Percentiles rank a stretch among this genome's conserved stretches.
phyloP scores from a whole-genome alignment of 202 grass and related monocot species.

The Digitaria exilis region DNA sequence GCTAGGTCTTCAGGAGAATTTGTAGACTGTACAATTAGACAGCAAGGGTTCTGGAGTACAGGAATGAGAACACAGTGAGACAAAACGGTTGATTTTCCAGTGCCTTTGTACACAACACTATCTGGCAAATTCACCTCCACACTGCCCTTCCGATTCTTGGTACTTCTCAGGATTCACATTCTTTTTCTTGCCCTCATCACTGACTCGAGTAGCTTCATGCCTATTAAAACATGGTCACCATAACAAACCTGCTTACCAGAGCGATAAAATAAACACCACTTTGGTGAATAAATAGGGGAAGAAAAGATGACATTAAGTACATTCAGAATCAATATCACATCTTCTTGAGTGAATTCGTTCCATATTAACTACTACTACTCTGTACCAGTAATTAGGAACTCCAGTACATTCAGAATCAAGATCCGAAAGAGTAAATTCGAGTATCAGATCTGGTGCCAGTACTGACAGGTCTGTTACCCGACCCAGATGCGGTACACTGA shows the following conservation, averaged over 20 bases:
- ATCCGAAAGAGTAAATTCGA: constrained; percentile 5
- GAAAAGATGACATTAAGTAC: neutral
- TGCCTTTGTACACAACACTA: constrained; percentile 46
- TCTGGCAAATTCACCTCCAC: constrained; percentile 33
- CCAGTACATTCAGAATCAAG: constrained; percentile 20
- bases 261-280: neutral
- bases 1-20: neutral
- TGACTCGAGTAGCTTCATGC: constrained; percentile 20
- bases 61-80: neutral
- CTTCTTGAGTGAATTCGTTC: neutral
- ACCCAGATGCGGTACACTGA: constrained; percentile 32
- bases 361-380: neutral
- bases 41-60: neutral
- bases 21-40: neutral
- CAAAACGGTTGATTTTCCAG: constrained; percentile 29
- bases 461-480: constrained; percentile 12
- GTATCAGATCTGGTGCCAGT: constrained; percentile 34
- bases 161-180: constrained; percentile 45
- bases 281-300: neutral
- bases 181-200: constrained; percentile 49
- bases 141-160: constrained; percentile 54
- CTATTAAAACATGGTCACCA: constrained; percentile 39
- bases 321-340: neutral
- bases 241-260: neutral
- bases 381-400: neutral